Percentiles rank a stretch among this genome's conserved stretches.
Evolutionary conservation across 768 basidiomycete species (phyloP).

Genomic region (Erythrobasidium yunnanense): DNA sequence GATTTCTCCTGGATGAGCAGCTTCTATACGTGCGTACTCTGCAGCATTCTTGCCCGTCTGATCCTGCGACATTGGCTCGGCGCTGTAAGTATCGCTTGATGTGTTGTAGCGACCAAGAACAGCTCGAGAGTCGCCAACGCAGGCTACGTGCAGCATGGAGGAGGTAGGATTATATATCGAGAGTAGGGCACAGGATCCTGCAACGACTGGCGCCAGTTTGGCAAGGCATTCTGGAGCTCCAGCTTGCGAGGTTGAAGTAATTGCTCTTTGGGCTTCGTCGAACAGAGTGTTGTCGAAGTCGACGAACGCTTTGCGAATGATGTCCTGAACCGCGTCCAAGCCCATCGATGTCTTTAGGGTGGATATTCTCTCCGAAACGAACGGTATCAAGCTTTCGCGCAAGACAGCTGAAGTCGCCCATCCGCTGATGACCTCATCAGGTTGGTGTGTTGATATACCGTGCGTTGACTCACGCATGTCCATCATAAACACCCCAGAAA

Average conservation of each 20-base stretch:
- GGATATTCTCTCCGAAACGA: background rate
- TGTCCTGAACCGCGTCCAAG: background rate
- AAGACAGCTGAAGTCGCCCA: background rate
- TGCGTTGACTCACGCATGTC: background rate
- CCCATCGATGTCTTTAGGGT: background rate
- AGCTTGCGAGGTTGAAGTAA: background rate
- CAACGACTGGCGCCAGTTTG: background rate
- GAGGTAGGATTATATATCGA: background rate
- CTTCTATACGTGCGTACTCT: background rate
- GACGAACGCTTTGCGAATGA: background rate
- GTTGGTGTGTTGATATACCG: background rate
- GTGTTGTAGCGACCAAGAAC: background rate
- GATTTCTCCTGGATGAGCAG: background rate
- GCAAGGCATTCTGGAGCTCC: background rate
- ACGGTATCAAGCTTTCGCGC: background rate
- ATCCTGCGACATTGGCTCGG: background rate
- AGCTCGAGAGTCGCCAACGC: constrained; percentile 2
- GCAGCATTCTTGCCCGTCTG: background rate
- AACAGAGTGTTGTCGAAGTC: background rate
- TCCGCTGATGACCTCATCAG: background rate
- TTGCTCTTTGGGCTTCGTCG: background rate
- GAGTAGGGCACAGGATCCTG: background rate
- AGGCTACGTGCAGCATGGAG: background rate
- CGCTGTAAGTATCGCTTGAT: background rate
- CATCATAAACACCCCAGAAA: background rate